Conservation (phyloP, 768 basidiomycete species). For the Austroboletus festivus region DNA sequence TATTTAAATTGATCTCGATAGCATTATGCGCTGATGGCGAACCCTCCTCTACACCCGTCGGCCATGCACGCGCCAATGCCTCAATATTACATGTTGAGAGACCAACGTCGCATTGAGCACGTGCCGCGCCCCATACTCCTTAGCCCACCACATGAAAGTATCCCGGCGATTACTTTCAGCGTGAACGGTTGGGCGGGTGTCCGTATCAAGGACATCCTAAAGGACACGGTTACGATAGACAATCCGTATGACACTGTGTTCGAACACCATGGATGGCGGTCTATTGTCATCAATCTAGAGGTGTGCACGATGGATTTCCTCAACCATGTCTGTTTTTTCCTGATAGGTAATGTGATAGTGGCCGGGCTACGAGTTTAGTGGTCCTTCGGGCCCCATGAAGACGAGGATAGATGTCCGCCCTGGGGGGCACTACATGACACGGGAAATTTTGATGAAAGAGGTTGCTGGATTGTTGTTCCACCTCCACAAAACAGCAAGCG, state of each 20-base stretch:
- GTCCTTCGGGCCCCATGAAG: slow-evolving; percentile 4
- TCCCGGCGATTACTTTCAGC: slow-evolving; percentile 20
- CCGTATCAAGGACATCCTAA: slow-evolving; percentile 13
- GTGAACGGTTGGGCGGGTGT: slow-evolving; percentile 18
- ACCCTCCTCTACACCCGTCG: slow-evolving; percentile 22
- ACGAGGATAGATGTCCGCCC: slow-evolving; percentile 12
- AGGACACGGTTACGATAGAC: slow-evolving; percentile 12
- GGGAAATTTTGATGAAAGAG: slow-evolving; percentile 19
- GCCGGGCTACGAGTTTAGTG: slow-evolving; percentile 18
- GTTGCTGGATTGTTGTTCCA: slow-evolving; percentile 11
- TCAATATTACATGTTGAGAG: slow-evolving; percentile 6
- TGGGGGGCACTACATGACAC: slow-evolving; percentile 12
- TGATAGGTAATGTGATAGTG: slow-evolving; percentile 16
- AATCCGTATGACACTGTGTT: slow-evolving; percentile 16
- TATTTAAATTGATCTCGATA: slow-evolving; percentile 3
- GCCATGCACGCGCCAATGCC: slow-evolving; percentile 17
- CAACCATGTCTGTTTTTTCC: neutral
- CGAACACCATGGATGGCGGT: slow-evolving; percentile 18
- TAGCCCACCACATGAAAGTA: slow-evolving; percentile 14
- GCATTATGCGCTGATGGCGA: slow-evolving; percentile 10
- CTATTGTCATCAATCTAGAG: slow-evolving; percentile 19
- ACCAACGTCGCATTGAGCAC: slow-evolving; percentile 17
- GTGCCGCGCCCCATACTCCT: slow-evolving; percentile 16
- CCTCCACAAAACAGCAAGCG: slow-evolving; percentile 4
- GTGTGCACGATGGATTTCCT: slow-evolving; percentile 2